phyloP scores from a whole-genome alignment of 2,329 filamentous ascomycete species.

The Dothistroma septosporum region DNA sequence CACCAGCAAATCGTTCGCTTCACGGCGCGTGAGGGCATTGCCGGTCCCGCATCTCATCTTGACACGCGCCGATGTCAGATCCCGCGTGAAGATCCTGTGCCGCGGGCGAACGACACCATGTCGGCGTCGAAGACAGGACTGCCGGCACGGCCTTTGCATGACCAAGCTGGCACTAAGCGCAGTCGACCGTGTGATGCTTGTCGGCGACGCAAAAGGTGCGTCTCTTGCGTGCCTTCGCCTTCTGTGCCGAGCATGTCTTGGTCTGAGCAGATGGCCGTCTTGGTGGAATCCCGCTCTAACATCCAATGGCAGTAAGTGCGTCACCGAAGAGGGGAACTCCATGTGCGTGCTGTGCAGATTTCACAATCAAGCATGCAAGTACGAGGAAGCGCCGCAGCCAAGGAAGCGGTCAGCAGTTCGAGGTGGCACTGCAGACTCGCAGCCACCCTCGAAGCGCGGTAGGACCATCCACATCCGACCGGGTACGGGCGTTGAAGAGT shows the following conservation, averaged over 20 bases:
- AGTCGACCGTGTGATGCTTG: constrained; percentile 21
- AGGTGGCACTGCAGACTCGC: constrained; percentile 3
- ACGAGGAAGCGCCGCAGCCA: constrained; percentile 48
- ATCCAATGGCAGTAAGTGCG: constrained; percentile 25
- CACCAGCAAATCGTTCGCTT: not conserved
- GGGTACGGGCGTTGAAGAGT: constrained; percentile 53
- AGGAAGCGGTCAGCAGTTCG: constrained; percentile 17
- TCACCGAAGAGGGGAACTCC: constrained; percentile 23
- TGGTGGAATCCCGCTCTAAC: constrained; percentile 14
- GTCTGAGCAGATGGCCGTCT: constrained; percentile 5
- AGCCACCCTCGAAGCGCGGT: constrained; percentile 14
- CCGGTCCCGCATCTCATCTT: not conserved
- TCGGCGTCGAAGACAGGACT: not conserved
- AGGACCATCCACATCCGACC: constrained; percentile 16
- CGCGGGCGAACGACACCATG: not conserved
- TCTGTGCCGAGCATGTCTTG: too few relatives aligned
- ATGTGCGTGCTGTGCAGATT: constrained; percentile 34
- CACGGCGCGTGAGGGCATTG: not conserved
- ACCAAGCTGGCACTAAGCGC: constrained; percentile 13
- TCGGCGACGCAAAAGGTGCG: constrained; percentile 2
- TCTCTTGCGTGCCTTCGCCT: not conserved
- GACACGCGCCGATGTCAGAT: not conserved
- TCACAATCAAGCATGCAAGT: constrained; percentile 70
- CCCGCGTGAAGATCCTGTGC: not conserved
- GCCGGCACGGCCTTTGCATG: constrained; percentile 5